Conservation (phyloP, 306 rosid genomes). For the Malus sieversii region DNA sequence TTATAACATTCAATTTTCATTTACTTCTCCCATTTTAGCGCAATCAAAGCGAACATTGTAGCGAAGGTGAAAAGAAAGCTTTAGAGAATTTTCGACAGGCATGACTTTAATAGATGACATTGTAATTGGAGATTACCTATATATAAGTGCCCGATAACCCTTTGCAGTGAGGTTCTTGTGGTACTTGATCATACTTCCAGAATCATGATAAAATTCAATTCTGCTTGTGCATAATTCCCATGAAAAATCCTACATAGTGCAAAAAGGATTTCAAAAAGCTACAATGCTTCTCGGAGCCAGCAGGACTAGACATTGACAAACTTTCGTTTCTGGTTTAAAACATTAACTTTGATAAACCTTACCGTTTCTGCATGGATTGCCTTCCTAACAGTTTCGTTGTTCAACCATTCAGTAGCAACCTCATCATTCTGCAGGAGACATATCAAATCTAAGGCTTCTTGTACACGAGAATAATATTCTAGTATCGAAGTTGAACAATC, state of each 20-base stretch:
- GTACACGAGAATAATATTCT: background rate
- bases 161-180: constrained; percentile 71
- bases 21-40: background rate
- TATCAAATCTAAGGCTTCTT: background rate
- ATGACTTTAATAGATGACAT: background rate
- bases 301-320: background rate
- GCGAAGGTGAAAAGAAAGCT: background rate
- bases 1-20: background rate
- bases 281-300: background rate
- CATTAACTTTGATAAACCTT: constrained; percentile 6
- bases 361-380: constrained; percentile 69
- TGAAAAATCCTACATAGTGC: constrained; percentile 35
- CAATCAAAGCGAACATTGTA: background rate
- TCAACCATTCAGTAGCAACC: constrained; percentile 75
- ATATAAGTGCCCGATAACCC: constrained; percentile 82
- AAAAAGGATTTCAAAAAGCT: constrained; percentile 7
- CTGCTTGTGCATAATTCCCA: constrained; percentile 64
- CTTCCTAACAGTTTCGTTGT: constrained; percentile 56
- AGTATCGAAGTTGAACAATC: background rate
- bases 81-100: background rate
- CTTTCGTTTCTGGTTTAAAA: background rate
- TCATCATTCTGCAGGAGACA: constrained; percentile 43
- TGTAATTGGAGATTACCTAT: constrained; percentile 43
- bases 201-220: constrained; percentile 37
- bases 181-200: constrained; percentile 87